Base-by-base conservation (phyloP, 2,329 filamentous ascomycete genomes). In the Exserohilum rostratum region DNA sequence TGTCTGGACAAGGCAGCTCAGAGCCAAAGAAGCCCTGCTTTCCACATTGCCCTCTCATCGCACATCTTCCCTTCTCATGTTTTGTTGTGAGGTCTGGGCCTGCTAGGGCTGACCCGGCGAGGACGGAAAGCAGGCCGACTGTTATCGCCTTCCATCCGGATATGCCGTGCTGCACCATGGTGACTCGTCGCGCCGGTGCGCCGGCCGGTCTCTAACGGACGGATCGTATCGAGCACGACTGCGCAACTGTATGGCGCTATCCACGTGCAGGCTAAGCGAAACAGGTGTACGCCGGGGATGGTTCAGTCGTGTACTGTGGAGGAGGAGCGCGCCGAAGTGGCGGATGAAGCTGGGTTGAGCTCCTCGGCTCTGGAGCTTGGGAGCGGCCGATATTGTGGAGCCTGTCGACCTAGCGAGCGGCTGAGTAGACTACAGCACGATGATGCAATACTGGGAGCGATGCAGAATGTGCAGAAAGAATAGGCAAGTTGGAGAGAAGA, bases 1-100 rank as follows among this genome's bases (percentile, higher is more conserved):
- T 99, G 77, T 99, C 93, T 12, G 93, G 87, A 72, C 95, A 99
- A 3, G 95, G 95, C 57, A 98, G 82, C 64, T 96, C 86, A 53
- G 91, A 89, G 51, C 92, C 91, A 69, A 98, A 98, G 73, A 95
- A 89, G 60, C 89, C 88, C 77, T 93, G 88, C 76, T 92, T 93
- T 43, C 95, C 95, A 73, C 95, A 99, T 60, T 96, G 89, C 6
- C 92, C 92, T 45, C 93, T 86, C 59, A 98, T 91, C 1, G 93
- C 91, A 76, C 93, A 98, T 61, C 93, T 85, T 35, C 93, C 93
- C 45, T 88, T 81, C 76, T 97, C 93, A 67, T 97, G 93, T 61
- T 87, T 90, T 1, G 71, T 60, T 10, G 73, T 75, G 33, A 73
- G 60, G 25, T 71, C 69, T 31, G 72, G 71, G 5, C 65, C 67